Evolutionary conservation across 441 rosid genomes (phyloP), one percentile per base, ranked within the genome.

Genomic region (Syzygium syzygioides): DNA sequence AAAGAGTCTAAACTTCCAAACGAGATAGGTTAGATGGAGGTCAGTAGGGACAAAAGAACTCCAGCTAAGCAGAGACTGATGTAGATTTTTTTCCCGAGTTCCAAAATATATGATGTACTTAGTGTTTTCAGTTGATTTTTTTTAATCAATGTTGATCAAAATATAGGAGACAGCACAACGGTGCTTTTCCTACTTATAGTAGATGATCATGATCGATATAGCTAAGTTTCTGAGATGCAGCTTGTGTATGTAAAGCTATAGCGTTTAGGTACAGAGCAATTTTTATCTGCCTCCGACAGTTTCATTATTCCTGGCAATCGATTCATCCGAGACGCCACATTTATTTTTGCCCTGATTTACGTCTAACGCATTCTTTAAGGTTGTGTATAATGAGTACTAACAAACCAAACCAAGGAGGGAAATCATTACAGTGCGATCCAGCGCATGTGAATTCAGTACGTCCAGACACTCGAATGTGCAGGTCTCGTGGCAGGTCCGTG

Each of bases 1-100:
- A 87, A 94, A 79, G 92, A 89, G 89, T 50, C 91, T 97, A 66
- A 97, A 95, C 94, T 97, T 97, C 95, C 98, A 96, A 87, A 90
- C 90, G 60, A 93, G 97, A 91, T 95, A 94, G 95, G 87, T 76
- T 41, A 76, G 52, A 76, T 41, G 83, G n/a, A 76, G n/a, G 25
- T 13, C 52, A 41, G 41, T 41, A 37, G 83, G 83, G 52, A 23
- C n/a, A 41, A 76, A 18, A 76, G 83, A 76, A 76, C 83, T 23
- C 52, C 83, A 12, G 15, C 17, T 41, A 41, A 76, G 25, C 52
- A 76, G 28, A 23, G 17, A 76, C 52, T 41, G 52, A 20, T 71
- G 83, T 41, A 41, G n/a, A 76, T 76, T 76, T 17, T 30, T 55
- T 64, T 64, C 26, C 52, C n/a, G 28, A 76, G 52, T 76, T 20